phyloP scores from a whole-genome alignment of 108 stramenopile genomes.

The Aurantiochytrium sp. region DNA sequence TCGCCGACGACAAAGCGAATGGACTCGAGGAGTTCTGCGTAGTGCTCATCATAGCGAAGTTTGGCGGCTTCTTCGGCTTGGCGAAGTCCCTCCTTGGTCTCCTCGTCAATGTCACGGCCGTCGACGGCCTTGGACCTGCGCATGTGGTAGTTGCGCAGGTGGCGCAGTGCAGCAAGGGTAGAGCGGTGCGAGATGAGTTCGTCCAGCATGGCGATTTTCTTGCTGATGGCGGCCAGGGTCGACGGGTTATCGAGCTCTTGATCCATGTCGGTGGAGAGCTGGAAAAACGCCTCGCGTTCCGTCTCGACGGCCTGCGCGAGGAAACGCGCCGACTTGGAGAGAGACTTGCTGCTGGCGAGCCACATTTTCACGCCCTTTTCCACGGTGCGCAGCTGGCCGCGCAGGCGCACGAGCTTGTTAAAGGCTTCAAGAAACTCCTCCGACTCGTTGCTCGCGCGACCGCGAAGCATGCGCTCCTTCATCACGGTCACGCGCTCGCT shows the following conservation, averaged over 20 bases:
- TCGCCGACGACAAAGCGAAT: neutral
- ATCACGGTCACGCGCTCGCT: neutral
- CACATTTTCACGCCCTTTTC: neutral
- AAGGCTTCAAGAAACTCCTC: conserved; percentile 1
- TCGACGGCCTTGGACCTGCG: neutral
- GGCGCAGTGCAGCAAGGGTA: neutral
- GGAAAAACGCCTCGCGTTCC: neutral
- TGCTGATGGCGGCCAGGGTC: neutral
- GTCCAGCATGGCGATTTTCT: neutral
- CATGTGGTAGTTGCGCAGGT: neutral
- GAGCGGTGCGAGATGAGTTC: neutral
- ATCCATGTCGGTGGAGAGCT: neutral
- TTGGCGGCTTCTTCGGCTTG: neutral
- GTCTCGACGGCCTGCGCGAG: conserved; percentile 5
- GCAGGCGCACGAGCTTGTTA: neutral
- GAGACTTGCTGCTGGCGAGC: neutral
- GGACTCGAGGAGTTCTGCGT: neutral
- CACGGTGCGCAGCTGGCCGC: neutral
- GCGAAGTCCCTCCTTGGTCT: neutral
- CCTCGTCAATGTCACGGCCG: neutral
- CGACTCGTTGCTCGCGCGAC: neutral
- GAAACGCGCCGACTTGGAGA: neutral
- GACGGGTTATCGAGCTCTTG: neutral
- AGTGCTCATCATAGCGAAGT: neutral
- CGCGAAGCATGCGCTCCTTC: neutral